A percentile compares a stretch with the other conserved stretches of the same genome.
Evolutionary conservation across 345 rosid genomes (phyloP).

Genomic region (Trapa incisa): DNA sequence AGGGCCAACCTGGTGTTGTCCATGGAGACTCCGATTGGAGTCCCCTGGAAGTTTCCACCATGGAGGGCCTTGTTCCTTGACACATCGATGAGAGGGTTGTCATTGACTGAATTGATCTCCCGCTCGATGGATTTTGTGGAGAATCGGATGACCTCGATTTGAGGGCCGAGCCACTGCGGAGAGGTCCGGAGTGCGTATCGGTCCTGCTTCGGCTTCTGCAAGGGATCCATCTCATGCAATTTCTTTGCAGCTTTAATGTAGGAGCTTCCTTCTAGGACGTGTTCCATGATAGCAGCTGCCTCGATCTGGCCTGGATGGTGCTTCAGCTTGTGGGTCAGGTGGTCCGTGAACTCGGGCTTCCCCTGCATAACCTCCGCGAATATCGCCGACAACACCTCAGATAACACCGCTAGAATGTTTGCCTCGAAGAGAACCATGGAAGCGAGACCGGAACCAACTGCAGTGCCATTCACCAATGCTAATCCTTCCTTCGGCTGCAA

Average conservation of each 20-base stretch:
- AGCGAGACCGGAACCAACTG: conserved; percentile 65
- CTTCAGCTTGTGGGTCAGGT: conserved; percentile 43
- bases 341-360: conserved; percentile 42
- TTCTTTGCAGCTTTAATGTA: conserved; percentile 32
- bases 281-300: conserved; percentile 52
- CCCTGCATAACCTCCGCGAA: conserved; percentile 48
- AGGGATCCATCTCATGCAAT: conserved; percentile 33
- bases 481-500: conserved; percentile 68
- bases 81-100: conserved; percentile 62
- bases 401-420: conserved; percentile 22
- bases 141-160: conserved; percentile 34
- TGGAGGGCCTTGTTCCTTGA: conserved; percentile 59
- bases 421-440: conserved; percentile 40
- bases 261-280: conserved; percentile 34
- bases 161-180: conserved; percentile 55
- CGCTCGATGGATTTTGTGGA: conserved; percentile 38
- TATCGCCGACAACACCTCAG: conserved; percentile 33
- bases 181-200: conserved; percentile 44
- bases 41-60: conserved; percentile 54
- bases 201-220: conserved; percentile 46
- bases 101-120: conserved; percentile 48
- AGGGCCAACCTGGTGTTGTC: conserved; percentile 38
- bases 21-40: conserved; percentile 50
- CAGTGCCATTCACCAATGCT: conserved; percentile 58
- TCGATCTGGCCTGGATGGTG: conserved; percentile 54